These are phyloP conservation scores for Ensete ventricosum DNA, from an alignment of 176 grass and related monocot genomes.

Conservation along the genomic window DNA sequence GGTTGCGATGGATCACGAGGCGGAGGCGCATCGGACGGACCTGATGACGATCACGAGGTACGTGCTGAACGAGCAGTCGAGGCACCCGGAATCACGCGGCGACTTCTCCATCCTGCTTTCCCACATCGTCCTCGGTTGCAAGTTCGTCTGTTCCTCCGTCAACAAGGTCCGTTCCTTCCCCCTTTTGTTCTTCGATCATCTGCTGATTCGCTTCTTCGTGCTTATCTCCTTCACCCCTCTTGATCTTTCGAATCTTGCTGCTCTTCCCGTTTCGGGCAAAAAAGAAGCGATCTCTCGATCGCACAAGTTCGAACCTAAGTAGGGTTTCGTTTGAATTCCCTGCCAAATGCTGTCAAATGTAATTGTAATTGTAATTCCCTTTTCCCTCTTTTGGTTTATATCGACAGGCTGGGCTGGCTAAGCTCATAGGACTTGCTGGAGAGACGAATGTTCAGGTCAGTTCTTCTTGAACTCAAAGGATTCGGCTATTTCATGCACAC, in stretches of 20 bases:
- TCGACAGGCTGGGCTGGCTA: constrained; percentile 69
- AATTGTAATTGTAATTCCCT: neutral
- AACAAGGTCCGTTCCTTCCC: constrained; percentile 42
- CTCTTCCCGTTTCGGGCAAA: too few species aligned
- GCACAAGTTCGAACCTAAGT: too few species aligned
- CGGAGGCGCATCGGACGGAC: constrained; percentile 71
- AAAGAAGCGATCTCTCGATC: too few species aligned
- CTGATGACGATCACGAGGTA: constrained; percentile 93
- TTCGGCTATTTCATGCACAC: neutral
- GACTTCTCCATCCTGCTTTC: constrained; percentile 97
- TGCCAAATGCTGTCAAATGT: too few species aligned
- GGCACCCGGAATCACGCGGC: constrained; percentile 61
- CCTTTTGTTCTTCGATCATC: neutral
- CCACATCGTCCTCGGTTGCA: constrained; percentile 98
- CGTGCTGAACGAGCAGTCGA: constrained; percentile 93
- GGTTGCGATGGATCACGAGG: constrained; percentile 68
- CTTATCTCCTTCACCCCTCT: neutral
- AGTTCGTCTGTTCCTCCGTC: constrained; percentile 92
- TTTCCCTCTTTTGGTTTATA: neutral
- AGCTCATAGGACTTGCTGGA: constrained; percentile 78
- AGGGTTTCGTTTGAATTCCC: too few species aligned
- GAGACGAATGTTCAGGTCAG: constrained; percentile 92
- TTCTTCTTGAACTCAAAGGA: neutral
- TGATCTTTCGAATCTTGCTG: too few species aligned
- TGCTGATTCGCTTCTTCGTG: neutral